Conservation (phyloP, 257 asterid genomes). For the Capsicum baccatum region DNA sequence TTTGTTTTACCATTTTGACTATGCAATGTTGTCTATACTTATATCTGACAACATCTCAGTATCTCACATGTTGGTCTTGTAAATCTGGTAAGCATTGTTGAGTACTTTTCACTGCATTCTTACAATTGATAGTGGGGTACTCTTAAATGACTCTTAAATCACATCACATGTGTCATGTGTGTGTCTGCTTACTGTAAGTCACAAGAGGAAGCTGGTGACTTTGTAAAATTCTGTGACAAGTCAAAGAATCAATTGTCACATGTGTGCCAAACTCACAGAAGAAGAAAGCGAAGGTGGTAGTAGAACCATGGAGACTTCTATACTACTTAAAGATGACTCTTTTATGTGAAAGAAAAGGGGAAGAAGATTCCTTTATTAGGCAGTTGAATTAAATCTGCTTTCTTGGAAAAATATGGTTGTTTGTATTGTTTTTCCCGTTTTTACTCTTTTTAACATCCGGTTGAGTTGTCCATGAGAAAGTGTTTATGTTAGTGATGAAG, state of each 20-base stretch:
- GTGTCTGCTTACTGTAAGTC: not conserved
- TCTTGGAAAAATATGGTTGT: not conserved
- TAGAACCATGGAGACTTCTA: not conserved
- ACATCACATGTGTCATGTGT: constrained; percentile 28
- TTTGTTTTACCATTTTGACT: not conserved
- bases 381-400: not conserved
- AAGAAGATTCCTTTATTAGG: not conserved
- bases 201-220: not conserved
- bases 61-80: constrained; percentile 11
- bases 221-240: not conserved
- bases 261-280: not conserved
- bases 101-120: not conserved
- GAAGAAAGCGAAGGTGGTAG: constrained; percentile 16
- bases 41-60: not conserved
- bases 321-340: not conserved
- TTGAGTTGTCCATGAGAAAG: not conserved
- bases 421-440: not conserved
- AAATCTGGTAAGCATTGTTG: constrained; percentile 5
- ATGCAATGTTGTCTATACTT: not conserved
- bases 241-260: not conserved
- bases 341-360: not conserved
- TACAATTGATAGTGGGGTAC: not conserved
- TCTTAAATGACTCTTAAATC: constrained; percentile 5
- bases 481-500: not conserved
- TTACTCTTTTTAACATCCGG: not conserved